phyloP scores from a whole-genome alignment of 176 grass and related monocot genomes.

The Miscanthus lutarioriparius region DNA sequence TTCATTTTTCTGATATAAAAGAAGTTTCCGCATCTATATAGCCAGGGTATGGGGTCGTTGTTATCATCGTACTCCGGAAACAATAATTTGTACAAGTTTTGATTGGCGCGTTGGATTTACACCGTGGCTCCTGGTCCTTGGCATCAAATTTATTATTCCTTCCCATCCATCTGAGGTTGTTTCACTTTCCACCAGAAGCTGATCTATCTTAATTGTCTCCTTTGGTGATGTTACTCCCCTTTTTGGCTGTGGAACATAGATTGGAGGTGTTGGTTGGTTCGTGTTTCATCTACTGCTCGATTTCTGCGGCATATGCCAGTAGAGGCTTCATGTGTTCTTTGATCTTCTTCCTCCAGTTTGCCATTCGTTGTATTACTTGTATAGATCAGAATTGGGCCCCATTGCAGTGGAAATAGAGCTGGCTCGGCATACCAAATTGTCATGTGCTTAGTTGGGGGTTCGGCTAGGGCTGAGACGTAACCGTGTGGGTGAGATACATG shows the following conservation, averaged over 20 bases:
- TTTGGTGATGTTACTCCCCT: neutral
- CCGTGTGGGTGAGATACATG: neutral
- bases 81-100: neutral
- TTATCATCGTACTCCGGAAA: neutral
- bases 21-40: neutral
- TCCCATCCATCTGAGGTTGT: neutral
- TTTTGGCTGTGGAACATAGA: neutral
- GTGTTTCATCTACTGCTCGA: neutral
- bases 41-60: neutral
- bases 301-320: neutral
- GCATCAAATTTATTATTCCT: neutral
- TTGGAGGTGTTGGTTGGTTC: neutral
- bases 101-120: neutral
- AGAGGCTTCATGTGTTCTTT: neutral
- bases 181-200: neutral
- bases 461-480: neutral
- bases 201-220: neutral
- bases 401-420: neutral
- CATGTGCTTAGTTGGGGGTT: neutral
- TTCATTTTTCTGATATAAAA: neutral
- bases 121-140: neutral
- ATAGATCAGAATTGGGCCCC: neutral
- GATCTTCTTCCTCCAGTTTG: neutral
- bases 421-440: neutral
- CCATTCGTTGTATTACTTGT: neutral